phyloP scores from a whole-genome alignment of 768 basidiomycete species.

The Termitomyces heimii region DNA sequence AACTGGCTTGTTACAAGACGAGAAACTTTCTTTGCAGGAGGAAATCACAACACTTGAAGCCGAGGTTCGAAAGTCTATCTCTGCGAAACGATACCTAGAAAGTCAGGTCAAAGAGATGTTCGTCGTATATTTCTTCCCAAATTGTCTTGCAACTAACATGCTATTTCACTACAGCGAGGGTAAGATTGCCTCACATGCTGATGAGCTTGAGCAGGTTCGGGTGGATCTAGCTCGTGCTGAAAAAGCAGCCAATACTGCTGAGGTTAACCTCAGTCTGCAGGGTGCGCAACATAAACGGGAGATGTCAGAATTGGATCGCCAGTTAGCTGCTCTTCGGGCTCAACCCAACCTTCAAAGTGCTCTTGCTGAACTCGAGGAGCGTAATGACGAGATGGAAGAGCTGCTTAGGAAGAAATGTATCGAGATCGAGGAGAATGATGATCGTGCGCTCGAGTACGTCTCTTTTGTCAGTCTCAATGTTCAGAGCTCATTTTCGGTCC shows the following conservation, averaged over 20 bases:
- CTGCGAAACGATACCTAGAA: slow-evolving; percentile 58
- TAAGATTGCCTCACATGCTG: slow-evolving; percentile 30
- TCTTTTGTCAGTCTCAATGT: slow-evolving; percentile 4
- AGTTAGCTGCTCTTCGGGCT: slow-evolving; percentile 46
- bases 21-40: slow-evolving; percentile 46
- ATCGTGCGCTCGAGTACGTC: slow-evolving; percentile 71
- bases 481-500: slow-evolving; percentile 1
- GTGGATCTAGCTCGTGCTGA: slow-evolving; percentile 46
- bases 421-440: slow-evolving; percentile 84
- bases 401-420: slow-evolving; percentile 60
- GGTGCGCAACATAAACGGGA: slow-evolving; percentile 63
- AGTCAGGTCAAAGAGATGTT: slow-evolving; percentile 60
- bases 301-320: slow-evolving; percentile 48
- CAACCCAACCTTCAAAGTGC: slow-evolving; percentile 50
- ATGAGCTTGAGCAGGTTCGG: slow-evolving; percentile 34
- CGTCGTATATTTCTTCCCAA: slow-evolving; percentile 11
- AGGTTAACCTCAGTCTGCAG: slow-evolving; percentile 62
- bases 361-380: slow-evolving; percentile 58
- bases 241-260: slow-evolving; percentile 52
- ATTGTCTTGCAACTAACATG: neutral
- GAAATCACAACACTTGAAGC: slow-evolving; percentile 56
- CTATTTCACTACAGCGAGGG: slow-evolving; percentile 36
- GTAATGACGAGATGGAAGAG: slow-evolving; percentile 72
- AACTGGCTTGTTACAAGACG: slow-evolving; percentile 35
- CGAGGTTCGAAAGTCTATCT: slow-evolving; percentile 58